phyloP scores from a whole-genome alignment of 2,329 filamentous ascomycete species.

The Ambrosiella beaveri region DNA sequence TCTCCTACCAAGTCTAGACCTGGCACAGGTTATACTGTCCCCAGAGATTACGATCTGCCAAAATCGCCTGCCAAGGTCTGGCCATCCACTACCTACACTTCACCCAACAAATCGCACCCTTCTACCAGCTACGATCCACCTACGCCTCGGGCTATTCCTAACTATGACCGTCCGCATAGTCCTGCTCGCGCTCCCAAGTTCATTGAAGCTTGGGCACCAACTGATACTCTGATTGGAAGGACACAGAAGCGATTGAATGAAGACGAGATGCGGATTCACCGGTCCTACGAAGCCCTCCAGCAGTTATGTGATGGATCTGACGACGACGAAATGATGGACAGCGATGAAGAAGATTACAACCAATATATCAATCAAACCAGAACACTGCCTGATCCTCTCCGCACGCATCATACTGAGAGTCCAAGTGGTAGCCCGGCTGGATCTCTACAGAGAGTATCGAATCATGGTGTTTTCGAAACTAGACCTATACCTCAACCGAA shows the following conservation, averaged over 20 bases:
- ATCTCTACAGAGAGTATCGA: not conserved
- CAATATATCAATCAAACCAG: conserved; percentile 26
- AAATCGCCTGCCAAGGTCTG: conserved; percentile 12
- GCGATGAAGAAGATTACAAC: conserved; percentile 19
- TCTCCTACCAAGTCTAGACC: conserved; percentile 15
- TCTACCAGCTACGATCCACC: not conserved
- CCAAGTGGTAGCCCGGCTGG: conserved; percentile 1
- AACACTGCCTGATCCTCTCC: not conserved
- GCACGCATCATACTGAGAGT: conserved; percentile 11
- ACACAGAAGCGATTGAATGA: conserved; percentile 33
- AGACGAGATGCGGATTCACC: conserved; percentile 20
- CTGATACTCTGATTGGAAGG: conserved; percentile 35
- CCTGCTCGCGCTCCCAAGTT: conserved; percentile 28
- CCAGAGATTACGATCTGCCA: not conserved
- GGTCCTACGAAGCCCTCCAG: conserved; percentile 29
- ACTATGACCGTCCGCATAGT: not conserved
- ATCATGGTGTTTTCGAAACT: not conserved
- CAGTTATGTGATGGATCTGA: conserved; percentile 30
- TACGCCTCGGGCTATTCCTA: not conserved
- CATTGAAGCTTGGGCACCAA: conserved; percentile 37
- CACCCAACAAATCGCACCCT: conserved; percentile 9
- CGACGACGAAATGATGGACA: conserved; percentile 19
- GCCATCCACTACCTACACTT: not conserved
- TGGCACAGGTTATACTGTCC: conserved; percentile 14
- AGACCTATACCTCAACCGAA: not conserved